phyloP scores from a whole-genome alignment of 257 asterid genomes.

The Primulina huaijiensis region DNA sequence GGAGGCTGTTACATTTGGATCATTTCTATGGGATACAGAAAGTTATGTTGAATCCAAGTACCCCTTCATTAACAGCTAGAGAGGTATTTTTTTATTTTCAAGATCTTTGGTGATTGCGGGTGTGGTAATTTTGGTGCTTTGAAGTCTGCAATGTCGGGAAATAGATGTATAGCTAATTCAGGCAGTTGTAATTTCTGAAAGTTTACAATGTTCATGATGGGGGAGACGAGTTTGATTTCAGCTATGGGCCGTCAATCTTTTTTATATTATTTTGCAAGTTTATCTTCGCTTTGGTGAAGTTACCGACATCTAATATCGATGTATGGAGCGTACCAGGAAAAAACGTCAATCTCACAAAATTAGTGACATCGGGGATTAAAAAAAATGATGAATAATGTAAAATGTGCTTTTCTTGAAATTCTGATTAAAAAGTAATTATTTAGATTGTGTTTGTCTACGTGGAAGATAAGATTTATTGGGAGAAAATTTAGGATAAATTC shows the following conservation, averaged over 20 bases:
- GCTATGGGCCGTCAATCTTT: not conserved
- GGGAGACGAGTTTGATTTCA: not conserved
- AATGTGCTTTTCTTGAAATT: no score
- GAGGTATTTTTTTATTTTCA: constrained; percentile 4
- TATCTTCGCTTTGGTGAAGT: not conserved
- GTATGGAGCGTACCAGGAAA: no score
- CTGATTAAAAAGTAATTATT: no score
- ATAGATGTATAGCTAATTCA: not conserved
- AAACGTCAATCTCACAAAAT: no score
- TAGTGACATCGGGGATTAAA: no score
- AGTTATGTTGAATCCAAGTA: constrained; percentile 67
- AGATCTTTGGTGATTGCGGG: not conserved
- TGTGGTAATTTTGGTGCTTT: not conserved
- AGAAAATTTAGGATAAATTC: no score
- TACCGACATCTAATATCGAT: not conserved
- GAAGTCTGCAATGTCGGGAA: no score
- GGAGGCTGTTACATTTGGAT: constrained; percentile 91
- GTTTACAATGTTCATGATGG: not conserved
- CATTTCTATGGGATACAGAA: constrained; percentile 86
- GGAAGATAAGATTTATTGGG: no score
- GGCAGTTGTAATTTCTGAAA: not conserved
- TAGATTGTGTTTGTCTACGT: no score
- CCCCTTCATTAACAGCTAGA: constrained; percentile 58
- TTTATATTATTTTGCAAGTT: no score
- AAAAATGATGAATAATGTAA: no score